These are phyloP conservation scores for Serendipita sp. DNA, from an alignment of 1,284 basidiomycete genomes.

Conservation along the genomic window DNA sequence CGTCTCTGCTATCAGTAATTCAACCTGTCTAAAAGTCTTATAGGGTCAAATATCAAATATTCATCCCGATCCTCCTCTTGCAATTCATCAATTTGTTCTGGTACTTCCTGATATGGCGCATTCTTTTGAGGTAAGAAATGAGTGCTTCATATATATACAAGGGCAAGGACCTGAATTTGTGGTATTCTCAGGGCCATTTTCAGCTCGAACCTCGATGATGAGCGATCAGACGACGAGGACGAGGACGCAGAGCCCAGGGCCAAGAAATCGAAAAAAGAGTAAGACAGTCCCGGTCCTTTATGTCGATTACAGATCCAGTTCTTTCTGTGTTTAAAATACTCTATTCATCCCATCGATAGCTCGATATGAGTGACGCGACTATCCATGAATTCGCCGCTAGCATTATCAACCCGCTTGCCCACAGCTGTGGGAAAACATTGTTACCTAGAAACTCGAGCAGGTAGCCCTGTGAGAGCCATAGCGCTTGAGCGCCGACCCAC, in stretches of 20 bases:
- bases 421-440: slow-evolving; percentile 58
- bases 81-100: slow-evolving; percentile 83
- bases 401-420: slow-evolving; percentile 65
- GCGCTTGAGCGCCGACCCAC: slow-evolving; percentile 63
- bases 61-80: slow-evolving; percentile 57
- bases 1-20: slow-evolving; percentile 1
- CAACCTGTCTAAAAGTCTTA: neutral
- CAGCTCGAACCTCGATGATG: slow-evolving; percentile 22
- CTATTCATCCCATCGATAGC: neutral
- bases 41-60: slow-evolving; percentile 70
- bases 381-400: slow-evolving; percentile 66
- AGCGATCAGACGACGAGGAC: slow-evolving; percentile 31
- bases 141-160: neutral
- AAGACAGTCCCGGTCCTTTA: neutral
- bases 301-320: too few relatives aligned
- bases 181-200: slow-evolving; percentile 20
- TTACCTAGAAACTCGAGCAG: slow-evolving; percentile 75
- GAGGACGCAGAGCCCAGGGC: slow-evolving; percentile 20
- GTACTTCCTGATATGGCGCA: slow-evolving; percentile 71
- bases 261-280: slow-evolving; percentile 8
- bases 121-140: slow-evolving; percentile 35
- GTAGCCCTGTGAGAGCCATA: slow-evolving; percentile 81
- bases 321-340: neutral
- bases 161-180: neutral
- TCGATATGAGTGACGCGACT: slow-evolving; percentile 28